These are phyloP conservation scores for Botrytis squamosa DNA, from an alignment of 2,329 filamentous ascomycete genomes.

Conservation along the genomic window DNA sequence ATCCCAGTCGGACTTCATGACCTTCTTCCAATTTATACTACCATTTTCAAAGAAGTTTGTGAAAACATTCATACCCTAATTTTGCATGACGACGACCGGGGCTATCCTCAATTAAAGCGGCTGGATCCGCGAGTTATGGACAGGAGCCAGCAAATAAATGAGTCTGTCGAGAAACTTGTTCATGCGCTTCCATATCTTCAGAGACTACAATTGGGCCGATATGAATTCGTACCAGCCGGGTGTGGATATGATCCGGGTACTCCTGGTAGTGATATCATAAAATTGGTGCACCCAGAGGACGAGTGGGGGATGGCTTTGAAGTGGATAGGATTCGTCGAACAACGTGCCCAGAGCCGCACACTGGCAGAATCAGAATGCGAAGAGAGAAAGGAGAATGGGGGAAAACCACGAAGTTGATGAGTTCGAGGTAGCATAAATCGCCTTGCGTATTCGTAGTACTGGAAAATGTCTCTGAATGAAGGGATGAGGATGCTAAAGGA, in stretches of 20 bases:
- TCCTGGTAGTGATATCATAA: not conserved
- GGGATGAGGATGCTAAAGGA: too few species aligned
- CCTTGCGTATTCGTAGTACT: fast-evolving
- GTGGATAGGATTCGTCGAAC: not conserved
- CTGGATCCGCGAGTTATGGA: not conserved
- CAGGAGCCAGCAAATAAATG: not conserved
- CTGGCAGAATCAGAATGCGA: not conserved
- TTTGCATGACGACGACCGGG: not conserved
- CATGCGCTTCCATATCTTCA: not conserved
- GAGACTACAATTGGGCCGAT: not conserved
- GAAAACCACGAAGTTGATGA: not conserved
- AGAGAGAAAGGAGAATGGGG: not conserved
- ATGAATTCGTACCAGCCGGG: not conserved
- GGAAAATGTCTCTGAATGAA: not conserved
- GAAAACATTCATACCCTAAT: not conserved
- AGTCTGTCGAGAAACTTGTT: not conserved
- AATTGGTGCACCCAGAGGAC: not conserved
- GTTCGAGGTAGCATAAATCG: not conserved
- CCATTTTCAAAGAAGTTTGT: not conserved
- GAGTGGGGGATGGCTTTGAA: not conserved
- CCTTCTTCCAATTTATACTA: not conserved
- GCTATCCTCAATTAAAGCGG: not conserved
- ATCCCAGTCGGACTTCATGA: not conserved
- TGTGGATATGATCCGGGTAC: not conserved
- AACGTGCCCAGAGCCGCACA: not conserved